Percentiles rank a stretch among this genome's conserved stretches.
phyloP scores from a whole-genome alignment of 192 early-diverging fungal genomes.

The Umbelopsis sp. region DNA sequence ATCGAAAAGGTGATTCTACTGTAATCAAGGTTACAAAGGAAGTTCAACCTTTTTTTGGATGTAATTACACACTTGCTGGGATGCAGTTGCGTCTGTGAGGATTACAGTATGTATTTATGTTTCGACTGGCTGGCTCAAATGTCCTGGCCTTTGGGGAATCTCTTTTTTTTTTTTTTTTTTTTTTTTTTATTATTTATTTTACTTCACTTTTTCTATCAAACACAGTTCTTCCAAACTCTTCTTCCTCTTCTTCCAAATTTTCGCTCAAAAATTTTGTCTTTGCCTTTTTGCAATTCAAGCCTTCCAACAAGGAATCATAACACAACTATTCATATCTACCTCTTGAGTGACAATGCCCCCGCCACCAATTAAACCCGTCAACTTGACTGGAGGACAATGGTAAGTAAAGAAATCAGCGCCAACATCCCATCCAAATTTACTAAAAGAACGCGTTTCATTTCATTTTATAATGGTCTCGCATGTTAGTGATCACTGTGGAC shows the following conservation, averaged over 20 bases:
- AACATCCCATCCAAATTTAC: background rate
- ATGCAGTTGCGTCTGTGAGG: too few relatives aligned
- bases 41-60: too few relatives aligned
- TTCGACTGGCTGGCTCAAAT: background rate
- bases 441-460: too few relatives aligned
- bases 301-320: background rate
- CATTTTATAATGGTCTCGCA: background rate
- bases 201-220: background rate
- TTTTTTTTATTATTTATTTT: slow-evolving; percentile 6
- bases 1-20: too few relatives aligned
- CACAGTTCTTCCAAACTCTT: background rate
- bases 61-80: too few relatives aligned
- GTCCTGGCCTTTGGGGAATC: background rate
- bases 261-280: background rate
- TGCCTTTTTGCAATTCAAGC: background rate
- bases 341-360: background rate
- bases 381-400: slow-evolving; percentile 3
- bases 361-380: slow-evolving; percentile 6
- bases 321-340: background rate
- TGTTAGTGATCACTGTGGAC: slow-evolving; percentile 9
- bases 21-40: too few relatives aligned
- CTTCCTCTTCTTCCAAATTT: slow-evolving; percentile 1
- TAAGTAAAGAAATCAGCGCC: background rate
- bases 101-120: background rate
- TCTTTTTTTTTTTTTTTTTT: background rate